Evolutionary conservation across 208 protist species (phyloP).

Genomic region (Tritrichomonas foetus): DNA sequence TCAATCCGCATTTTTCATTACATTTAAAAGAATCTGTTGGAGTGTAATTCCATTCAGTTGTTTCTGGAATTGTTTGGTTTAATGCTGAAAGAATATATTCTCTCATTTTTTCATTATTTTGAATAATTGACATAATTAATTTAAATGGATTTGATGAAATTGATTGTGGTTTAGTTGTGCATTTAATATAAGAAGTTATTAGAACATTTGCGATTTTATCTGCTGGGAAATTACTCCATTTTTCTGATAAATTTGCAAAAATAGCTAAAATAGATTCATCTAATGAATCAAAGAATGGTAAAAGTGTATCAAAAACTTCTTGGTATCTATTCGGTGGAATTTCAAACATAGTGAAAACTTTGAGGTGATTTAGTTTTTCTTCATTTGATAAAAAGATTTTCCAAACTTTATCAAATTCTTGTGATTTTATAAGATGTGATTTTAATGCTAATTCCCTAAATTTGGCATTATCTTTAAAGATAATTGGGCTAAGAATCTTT

Average conservation of each 20-base stretch:
- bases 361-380: not conserved
- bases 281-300: not conserved
- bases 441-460: not conserved
- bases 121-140: not conserved
- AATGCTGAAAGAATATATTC: not conserved
- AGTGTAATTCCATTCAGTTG: not conserved
- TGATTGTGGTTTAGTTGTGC: not conserved
- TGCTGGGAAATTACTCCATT: not conserved
- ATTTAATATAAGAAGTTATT: not conserved
- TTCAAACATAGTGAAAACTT: not conserved
- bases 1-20: not conserved
- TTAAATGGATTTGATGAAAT: not conserved
- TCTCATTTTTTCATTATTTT: not conserved
- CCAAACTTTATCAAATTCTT: not conserved
- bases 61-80: not conserved
- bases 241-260: not conserved
- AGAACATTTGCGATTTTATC: not conserved
- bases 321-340: not conserved
- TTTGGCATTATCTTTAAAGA: not conserved
- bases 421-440: not conserved
- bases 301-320: not conserved
- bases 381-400: not conserved
- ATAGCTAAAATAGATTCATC: not conserved
- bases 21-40: not conserved
- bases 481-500: not conserved